Percentiles rank a stretch among this genome's conserved stretches.
These are phyloP conservation scores for Limonium bicolor DNA, from an alignment of 148 eudicot species.

Conservation along the genomic window DNA sequence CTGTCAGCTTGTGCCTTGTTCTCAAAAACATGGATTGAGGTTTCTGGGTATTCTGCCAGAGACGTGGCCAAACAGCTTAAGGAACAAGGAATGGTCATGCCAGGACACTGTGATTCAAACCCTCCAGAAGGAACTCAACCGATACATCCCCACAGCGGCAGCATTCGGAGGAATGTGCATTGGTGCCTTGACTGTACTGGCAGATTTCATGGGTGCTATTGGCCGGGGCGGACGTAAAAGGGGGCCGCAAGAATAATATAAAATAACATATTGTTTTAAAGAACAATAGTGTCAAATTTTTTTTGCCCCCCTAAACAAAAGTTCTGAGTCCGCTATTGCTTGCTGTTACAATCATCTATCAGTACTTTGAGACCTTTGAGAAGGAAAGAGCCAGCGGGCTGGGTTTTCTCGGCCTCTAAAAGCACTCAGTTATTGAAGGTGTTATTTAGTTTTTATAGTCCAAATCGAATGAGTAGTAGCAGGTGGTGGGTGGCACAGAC, in stretches of 20 bases:
- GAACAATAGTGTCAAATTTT: too few species aligned
- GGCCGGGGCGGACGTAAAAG: constrained; percentile 16
- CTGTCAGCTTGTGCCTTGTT: constrained; percentile 54
- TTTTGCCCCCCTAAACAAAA: too few species aligned
- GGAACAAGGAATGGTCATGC: constrained; percentile 70
- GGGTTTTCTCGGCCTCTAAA: constrained; percentile 40
- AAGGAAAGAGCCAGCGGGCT: constrained; percentile 48
- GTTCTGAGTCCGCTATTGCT: too few species aligned
- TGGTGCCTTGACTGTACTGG: constrained; percentile 29
- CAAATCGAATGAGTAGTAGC: background rate
- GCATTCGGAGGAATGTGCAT: constrained; percentile 17
- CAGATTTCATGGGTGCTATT: constrained; percentile 26
- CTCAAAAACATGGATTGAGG: constrained; percentile 61
- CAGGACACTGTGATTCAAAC: constrained; percentile 27
- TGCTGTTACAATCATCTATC: constrained; percentile 40
- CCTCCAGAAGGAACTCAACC: constrained; percentile 25
- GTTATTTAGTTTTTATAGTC: background rate
- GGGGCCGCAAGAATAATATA: too few species aligned
- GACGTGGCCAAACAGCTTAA: constrained; percentile 61
- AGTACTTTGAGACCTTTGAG: constrained; percentile 53
- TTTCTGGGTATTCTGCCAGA: constrained; percentile 61
- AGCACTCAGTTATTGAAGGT: too few species aligned
- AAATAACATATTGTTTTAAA: too few species aligned
- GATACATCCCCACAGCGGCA: constrained; percentile 32
- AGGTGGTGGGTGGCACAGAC: constrained; percentile 2